Evolutionary conservation across 768 basidiomycete species (phyloP).

Genomic region (Lactarius akahatsu): DNA sequence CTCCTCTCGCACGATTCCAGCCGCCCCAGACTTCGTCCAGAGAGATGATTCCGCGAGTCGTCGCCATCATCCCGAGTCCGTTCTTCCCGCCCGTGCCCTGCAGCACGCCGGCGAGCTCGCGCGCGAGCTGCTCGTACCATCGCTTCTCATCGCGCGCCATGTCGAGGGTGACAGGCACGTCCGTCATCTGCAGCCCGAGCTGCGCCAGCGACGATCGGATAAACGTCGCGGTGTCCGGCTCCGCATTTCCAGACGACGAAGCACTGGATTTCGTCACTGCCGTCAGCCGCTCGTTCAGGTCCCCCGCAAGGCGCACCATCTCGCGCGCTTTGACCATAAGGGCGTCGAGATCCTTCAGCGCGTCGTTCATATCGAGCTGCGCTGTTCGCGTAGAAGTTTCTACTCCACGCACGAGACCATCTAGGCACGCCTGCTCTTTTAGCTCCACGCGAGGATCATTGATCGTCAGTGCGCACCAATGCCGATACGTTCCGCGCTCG

Average conservation of each 20-base stretch:
- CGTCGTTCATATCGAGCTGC: conserved; percentile 66
- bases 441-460: background rate
- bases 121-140: conserved; percentile 79
- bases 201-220: conserved; percentile 88
- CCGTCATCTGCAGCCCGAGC: conserved; percentile 75
- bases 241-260: conserved; percentile 36
- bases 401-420: conserved; percentile 78
- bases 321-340: conserved; percentile 89
- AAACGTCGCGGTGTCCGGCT: conserved; percentile 83
- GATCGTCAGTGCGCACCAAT: conserved; percentile 45
- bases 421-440: conserved; percentile 39
- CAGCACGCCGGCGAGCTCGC: conserved; percentile 76
- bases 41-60: conserved; percentile 74
- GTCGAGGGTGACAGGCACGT: conserved; percentile 82
- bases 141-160: conserved; percentile 80
- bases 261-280: conserved; percentile 32
- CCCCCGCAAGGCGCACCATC: conserved; percentile 87
- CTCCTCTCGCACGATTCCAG: conserved; percentile 92
- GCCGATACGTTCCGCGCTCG: conserved; percentile 40
- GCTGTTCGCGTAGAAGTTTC: conserved; percentile 63
- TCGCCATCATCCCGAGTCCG: conserved; percentile 66
- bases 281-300: conserved; percentile 80
- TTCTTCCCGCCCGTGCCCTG: conserved; percentile 45
- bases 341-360: conserved; percentile 84
- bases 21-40: conserved; percentile 94